Percentiles rank a stretch among this genome's conserved stretches.
Evolutionary conservation across 73 alveolate species (phyloP).

Genomic region (Paramecium sonneborni): DNA sequence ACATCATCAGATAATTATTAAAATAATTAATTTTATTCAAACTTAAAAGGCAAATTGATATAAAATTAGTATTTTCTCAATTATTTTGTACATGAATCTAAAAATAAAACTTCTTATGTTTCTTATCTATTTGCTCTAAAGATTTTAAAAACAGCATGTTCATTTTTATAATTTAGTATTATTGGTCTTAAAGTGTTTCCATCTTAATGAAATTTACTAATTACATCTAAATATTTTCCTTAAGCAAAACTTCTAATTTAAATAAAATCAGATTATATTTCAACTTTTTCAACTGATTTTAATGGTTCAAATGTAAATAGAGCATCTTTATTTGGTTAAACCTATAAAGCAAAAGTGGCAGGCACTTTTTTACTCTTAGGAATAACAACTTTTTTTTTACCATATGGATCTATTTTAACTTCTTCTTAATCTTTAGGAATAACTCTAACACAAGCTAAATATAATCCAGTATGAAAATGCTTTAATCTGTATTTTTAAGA

Average conservation of each 20-base stretch:
- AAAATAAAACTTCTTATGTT: constrained; percentile 12
- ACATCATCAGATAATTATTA: background rate
- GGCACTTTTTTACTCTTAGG: constrained; percentile 30
- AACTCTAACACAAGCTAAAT: constrained; percentile 24
- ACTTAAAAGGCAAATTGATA: background rate
- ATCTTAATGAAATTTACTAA: background rate
- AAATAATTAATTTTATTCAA: background rate
- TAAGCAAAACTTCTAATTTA: background rate
- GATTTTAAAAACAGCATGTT: constrained; percentile 47
- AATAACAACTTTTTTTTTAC: background rate
- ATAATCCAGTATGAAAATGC: constrained; percentile 62
- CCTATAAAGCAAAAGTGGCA: constrained; percentile 28
- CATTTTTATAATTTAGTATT: constrained; percentile 17
- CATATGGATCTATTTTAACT: constrained; percentile 5
- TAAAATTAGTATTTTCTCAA: background rate
- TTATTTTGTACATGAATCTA: constrained; percentile 33
- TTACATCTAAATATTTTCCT: constrained; percentile 2
- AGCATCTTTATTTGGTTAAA: background rate
- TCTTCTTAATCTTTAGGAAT: background rate
- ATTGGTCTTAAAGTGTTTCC: background rate
- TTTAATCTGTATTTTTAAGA: constrained; percentile 44
- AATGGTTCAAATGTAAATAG: background rate
- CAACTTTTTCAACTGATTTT: background rate
- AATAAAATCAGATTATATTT: constrained; percentile 16
- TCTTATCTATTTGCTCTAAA: constrained; percentile 12